Evolutionary conservation across 305 asterid genomes (phyloP), one percentile per base, ranked within the genome.

Genomic region (Fraxinus platypoda): DNA sequence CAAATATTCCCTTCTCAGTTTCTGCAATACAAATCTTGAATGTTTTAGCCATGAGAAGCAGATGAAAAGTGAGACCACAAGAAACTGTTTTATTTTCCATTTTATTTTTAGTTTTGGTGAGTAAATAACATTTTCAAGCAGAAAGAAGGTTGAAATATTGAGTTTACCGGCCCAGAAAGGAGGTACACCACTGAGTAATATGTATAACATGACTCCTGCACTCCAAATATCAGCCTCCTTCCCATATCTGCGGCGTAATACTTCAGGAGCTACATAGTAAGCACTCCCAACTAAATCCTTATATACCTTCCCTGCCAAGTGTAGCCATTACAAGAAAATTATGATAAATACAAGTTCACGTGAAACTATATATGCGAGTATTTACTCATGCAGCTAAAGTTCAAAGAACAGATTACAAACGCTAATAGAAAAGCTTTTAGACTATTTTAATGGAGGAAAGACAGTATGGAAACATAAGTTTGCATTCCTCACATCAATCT

Each of bases 211-310:
- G 30, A 94, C 95, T 64, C 98, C 98, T 15, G 97, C 95, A 83
- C 98, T 94, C 97, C 97, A 94, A 70, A 94, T 84, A 64, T 94
- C 98, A 9, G 78, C 86, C 82, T 94, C 98, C 74, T 91, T 91
- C 54, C 98, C 97, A 66, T 94, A 94, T 78, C 80, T 88, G 72
- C 94, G 92, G 41, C 84, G 85, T 81, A 94, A 52, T 6, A 94
- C 95, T 84, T 94, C 98, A 4, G 98, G 98, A 2, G 95, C 97
- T 21, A 94, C 94, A 75, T 94, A 94, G 81, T 91, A 94, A 43
- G 97, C 97, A 83, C 98, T 94, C 12, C 98, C 98, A 9, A 94
- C 97, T 38, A 94, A 72, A 79, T 91, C 97, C 85, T 90, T 91
- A 86, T 89, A 90, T 78, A 83, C 59, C 84, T 91, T 92, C 64